Evolutionary conservation across 768 basidiomycete genomes (phyloP), one percentile per base, ranked within the genome.

Genomic region (Lactarius quietus): DNA sequence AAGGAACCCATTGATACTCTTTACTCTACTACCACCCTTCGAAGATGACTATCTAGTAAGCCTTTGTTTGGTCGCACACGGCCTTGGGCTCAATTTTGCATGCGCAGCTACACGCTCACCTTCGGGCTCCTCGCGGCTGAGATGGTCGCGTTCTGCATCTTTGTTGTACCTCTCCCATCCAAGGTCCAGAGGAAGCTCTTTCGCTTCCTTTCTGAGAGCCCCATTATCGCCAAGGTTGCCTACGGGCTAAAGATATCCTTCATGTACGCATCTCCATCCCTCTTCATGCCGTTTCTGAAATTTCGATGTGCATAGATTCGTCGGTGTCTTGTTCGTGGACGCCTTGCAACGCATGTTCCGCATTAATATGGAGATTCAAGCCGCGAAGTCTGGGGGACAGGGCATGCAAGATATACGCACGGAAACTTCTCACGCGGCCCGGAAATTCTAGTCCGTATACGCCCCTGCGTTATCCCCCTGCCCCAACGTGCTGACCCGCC

Each of bases 221-320:
- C 81, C 62, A 74, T 88, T 64, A 79, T 95, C 61, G 93, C 91
- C 23, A 95, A 95, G 71, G 69, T 96, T 64, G 92, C 93, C 8
- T 97, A 97, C 74, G 94, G 81, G 26, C 82, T 97, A 72, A 96
- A 96, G 76, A 96, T 97, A 66, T 88, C 92, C 10, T 97, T 96
- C 81, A 95, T 97, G 91, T 92, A n/a, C 26, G 51, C 20, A 15
- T 26, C 10, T 26, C n/a, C 15, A 15, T 23, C 41, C 31, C 45
- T 15, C 43, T 28, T 43, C 35, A 18, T 35, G 28, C 14, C 18
- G 36, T 36, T 20, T 18, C 57, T 57, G 31, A 64, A 17, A n/a
- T 39, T n/a, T 28, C 31, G 28, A 23, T 28, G 17, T 65, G 1
- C 59, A 88, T 36, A 69, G 91, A 68, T 95, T 95, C 72, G 86